These are phyloP conservation scores for Talaromyces sp. DNA, from an alignment of 2,329 filamentous ascomycete species.

Conservation along the genomic window DNA sequence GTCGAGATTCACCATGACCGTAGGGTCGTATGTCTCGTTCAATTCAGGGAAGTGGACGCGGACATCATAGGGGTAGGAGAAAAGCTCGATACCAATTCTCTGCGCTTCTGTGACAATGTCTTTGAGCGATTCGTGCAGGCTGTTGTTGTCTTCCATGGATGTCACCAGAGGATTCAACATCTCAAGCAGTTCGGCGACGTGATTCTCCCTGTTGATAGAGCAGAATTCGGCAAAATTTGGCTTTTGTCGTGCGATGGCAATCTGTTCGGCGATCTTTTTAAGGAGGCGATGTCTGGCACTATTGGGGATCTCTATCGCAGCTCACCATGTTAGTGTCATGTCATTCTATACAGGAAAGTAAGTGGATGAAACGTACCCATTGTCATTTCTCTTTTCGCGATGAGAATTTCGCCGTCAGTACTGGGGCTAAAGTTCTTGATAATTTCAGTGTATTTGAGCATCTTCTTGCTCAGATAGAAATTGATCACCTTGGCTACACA, in stretches of 20 bases:
- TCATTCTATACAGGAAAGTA: background rate
- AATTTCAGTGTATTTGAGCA: constrained; percentile 25
- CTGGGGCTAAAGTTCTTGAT: constrained; percentile 26
- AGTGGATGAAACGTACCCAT: constrained; percentile 22
- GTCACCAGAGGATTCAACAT: constrained; percentile 26
- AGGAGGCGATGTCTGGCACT: constrained; percentile 24
- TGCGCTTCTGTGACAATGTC: constrained; percentile 30
- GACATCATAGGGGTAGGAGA: constrained; percentile 28
- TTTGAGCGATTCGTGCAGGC: constrained; percentile 23
- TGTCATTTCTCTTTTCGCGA: constrained; percentile 21
- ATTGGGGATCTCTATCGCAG: constrained; percentile 21
- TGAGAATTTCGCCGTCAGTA: constrained; percentile 24
- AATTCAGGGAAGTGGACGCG: constrained; percentile 26
- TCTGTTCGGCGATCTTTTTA: constrained; percentile 22
- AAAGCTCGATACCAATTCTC: constrained; percentile 28
- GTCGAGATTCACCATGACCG: constrained; percentile 28
- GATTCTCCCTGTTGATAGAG: constrained; percentile 21
- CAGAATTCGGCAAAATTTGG: constrained; percentile 27
- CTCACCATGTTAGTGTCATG: background rate
- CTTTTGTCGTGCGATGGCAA: constrained; percentile 22
- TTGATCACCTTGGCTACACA: constrained; percentile 31
- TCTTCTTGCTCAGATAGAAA: constrained; percentile 24
- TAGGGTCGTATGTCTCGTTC: constrained; percentile 25
- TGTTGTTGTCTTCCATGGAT: constrained; percentile 1
- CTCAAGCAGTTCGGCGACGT: constrained; percentile 23